Percentiles rank a stretch among this genome's conserved stretches.
These are phyloP conservation scores for Hyparrhenia diplandra DNA, from an alignment of 176 grass and related monocot genomes.

Conservation along the genomic window DNA sequence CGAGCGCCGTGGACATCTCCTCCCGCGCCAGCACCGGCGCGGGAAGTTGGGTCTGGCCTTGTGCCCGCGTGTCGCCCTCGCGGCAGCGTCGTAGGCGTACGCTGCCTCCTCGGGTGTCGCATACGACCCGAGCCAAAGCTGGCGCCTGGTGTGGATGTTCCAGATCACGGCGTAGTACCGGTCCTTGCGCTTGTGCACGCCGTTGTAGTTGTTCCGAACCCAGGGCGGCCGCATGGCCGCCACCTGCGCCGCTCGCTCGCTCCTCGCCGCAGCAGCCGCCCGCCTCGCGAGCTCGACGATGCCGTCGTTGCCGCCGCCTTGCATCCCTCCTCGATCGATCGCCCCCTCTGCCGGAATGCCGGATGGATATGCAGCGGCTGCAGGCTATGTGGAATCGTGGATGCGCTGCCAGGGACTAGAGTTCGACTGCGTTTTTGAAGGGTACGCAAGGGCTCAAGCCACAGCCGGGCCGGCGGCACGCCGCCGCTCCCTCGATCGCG, in stretches of 20 bases:
- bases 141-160: not conserved
- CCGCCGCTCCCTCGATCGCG: not conserved
- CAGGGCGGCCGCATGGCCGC: fast-evolving
- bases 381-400: not conserved
- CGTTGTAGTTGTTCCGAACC: not conserved
- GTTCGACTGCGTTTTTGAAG: not conserved
- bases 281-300: not conserved
- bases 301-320: not conserved
- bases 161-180: constrained; percentile 31
- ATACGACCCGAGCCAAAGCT: constrained; percentile 54
- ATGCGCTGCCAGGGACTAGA: not conserved
- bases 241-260: not conserved
- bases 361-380: not conserved
- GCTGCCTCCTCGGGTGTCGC: constrained; percentile 22
- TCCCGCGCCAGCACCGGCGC: not conserved
- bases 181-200: constrained; percentile 24
- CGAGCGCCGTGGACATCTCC: not conserved
- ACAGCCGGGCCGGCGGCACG: too few relatives aligned
- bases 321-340: not conserved
- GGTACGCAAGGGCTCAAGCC: not conserved
- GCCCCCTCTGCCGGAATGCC: not conserved
- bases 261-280: not conserved
- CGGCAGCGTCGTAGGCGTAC: not conserved
- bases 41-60: not conserved
- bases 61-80: not conserved